phyloP scores from a whole-genome alignment of 768 basidiomycete genomes.

The Kwoniella dejecticola region DNA sequence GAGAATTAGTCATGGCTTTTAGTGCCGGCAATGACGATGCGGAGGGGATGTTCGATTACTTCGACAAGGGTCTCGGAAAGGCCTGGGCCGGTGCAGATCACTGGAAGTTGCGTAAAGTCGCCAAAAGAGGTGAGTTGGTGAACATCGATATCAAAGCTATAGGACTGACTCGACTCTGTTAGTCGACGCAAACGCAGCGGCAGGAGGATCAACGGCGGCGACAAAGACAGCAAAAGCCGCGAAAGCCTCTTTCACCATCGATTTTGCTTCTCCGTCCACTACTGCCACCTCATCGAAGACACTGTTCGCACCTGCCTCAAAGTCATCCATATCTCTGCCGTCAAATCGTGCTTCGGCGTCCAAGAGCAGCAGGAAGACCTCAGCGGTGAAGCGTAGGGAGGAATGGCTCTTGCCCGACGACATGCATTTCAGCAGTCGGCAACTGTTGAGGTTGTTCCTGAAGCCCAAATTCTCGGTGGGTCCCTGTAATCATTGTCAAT shows the following conservation, averaged over 20 bases:
- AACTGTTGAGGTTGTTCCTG: conserved; percentile 87
- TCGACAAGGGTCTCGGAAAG: conserved; percentile 77
- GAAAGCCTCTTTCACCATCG: conserved; percentile 52
- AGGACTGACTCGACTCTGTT: background rate
- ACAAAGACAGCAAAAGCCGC: conserved; percentile 56
- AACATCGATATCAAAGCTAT: too few species aligned
- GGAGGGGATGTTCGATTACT: conserved; percentile 73
- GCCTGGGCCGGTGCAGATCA: conserved; percentile 99
- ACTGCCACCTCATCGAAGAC: conserved; percentile 37
- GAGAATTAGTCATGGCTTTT: conserved; percentile 85
- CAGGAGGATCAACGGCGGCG: conserved; percentile 57
- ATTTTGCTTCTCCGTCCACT: conserved; percentile 57
- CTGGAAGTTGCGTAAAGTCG: conserved; percentile 87
- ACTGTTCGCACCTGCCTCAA: conserved; percentile 49
- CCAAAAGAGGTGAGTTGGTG: conserved; percentile 77
- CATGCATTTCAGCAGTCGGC: conserved; percentile 91
- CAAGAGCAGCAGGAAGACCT: conserved; percentile 19
- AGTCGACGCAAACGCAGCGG: conserved; percentile 56
- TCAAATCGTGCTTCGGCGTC: conserved; percentile 16
- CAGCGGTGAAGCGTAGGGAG: conserved; percentile 56
- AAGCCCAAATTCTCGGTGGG: conserved; percentile 93
- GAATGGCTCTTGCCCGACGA: conserved; percentile 83
- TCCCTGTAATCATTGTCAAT: conserved; percentile 24
- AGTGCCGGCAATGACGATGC: conserved; percentile 63
- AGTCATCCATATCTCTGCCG: conserved; percentile 41